Evolutionary conservation across 495 filamentous ascomycete genomes (phyloP), one percentile per base, ranked within the genome.

Genomic region (Aspergillus homomorphus): DNA sequence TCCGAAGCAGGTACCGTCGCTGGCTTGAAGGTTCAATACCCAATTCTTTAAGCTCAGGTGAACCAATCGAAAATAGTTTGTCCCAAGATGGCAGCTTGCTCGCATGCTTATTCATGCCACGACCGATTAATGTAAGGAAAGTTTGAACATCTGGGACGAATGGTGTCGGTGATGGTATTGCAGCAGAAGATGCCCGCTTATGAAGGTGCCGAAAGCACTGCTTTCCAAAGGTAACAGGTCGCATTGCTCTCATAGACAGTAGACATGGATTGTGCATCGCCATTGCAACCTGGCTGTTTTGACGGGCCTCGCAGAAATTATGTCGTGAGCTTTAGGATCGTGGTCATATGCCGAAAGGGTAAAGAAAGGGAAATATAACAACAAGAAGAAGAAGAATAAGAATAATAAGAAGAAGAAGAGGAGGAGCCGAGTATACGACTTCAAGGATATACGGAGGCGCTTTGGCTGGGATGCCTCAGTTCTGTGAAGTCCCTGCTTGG

Each of bases 121-220:
- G 94, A 66, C 94, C 94, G 75, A 98, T 98, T 28, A 96, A 73
- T 6, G 82, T 89, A 57, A 98, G 89, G 77, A 98, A 98, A 51
- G 92, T 96, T 57, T 80, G 90, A 53, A 89, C 83, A 66, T 98
- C 88, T 12, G 94, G 94, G 50, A 97, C 85, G 66, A 93, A 91
- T 12, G 89, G 87, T 9, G 87, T 97, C 4, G 90, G 85, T 9
- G 75, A 54, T 2, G 93, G 93, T 49, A 93, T 76, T 2, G 68
- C 53, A n/a, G 64, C 62, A 12, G 51, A 10, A 10, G 57, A 18
- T 0, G 51, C 21, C 7, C 67, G 67, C 48, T 69, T 67, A 56
- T 76, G 72, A 21, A 78, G 56, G 14, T 62, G 63, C 56, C 75
- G 72, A 38, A 74, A 56, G 51, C 62, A 72, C 68, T 72, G 68